phyloP scores from a whole-genome alignment of 1,284 basidiomycete species.

The Rhodotorula glutinis region DNA sequence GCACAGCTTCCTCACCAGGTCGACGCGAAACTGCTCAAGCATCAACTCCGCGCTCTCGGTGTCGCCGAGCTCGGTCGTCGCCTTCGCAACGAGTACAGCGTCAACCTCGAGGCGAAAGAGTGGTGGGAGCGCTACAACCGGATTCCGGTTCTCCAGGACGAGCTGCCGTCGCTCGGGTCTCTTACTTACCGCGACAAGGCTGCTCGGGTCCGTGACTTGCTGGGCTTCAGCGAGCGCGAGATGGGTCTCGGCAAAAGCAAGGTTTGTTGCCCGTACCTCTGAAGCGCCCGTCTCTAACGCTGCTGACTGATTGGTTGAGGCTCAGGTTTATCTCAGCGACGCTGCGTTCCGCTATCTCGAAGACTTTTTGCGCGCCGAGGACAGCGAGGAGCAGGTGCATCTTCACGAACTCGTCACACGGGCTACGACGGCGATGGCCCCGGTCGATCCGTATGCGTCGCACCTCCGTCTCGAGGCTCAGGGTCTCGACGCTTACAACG shows the following conservation, averaged over 20 bases:
- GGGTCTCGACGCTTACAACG: slow-evolving; percentile 44
- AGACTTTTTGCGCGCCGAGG: slow-evolving; percentile 74
- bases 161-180: slow-evolving; percentile 50
- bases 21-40: slow-evolving; percentile 85
- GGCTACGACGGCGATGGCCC: slow-evolving; percentile 56
- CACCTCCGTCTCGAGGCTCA: slow-evolving; percentile 64
- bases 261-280: slow-evolving; percentile 53
- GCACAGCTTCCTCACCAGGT: slow-evolving; percentile 89
- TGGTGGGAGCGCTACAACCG: slow-evolving; percentile 76
- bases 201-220: slow-evolving; percentile 56
- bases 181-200: slow-evolving; percentile 49
- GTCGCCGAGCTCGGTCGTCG: slow-evolving; percentile 73
- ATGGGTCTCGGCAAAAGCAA: slow-evolving; percentile 76
- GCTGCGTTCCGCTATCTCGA: slow-evolving; percentile 83
- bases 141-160: slow-evolving; percentile 59
- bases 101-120: slow-evolving; percentile 80
- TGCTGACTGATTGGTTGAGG: no score
- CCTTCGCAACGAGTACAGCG: slow-evolving; percentile 66
- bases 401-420: slow-evolving; percentile 60
- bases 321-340: slow-evolving; percentile 90
- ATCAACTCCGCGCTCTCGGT: slow-evolving; percentile 79
- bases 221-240: slow-evolving; percentile 68
- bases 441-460: slow-evolving; percentile 65
- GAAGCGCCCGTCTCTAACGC: no score
- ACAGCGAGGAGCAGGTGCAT: slow-evolving; percentile 77